Base-by-base conservation (phyloP, 768 basidiomycete genomes). In the Naematelia aurantialba region DNA sequence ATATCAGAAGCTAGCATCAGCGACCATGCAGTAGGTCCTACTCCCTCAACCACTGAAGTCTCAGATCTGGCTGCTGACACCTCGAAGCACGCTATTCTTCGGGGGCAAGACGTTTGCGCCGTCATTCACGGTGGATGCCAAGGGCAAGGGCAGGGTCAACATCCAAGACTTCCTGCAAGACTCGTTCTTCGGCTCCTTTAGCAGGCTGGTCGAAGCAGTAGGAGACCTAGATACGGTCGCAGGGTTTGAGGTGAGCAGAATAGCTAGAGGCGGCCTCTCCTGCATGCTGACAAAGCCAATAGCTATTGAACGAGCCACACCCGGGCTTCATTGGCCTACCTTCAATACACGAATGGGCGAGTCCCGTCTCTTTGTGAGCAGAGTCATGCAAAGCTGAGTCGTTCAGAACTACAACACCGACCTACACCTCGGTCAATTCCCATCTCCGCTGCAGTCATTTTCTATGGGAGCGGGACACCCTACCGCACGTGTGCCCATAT, bases 281-380 rank as follows among this genome's bases (percentile, higher is more conserved):
- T 13, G 21, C 21, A 45, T 12, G 39, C 22, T 53, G 13, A 50
- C 46, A 19, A 13, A 39, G 46, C 26, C 11, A 47, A 14, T 11
- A 93, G 90, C 83, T 91, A 74, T 86, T 94, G 82, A 96, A 97
- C 65, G 92, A 96, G 77, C 92, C 92, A 0, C 92, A 99, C 78
- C 82, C 87, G 69, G 96, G 94, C 44, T 98, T 94, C 75, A 85
- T 94, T 59, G 83, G 87, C 54, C 79, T 96, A 4, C 81, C 83
- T 24, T 89, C 90, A 0, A 80, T 96, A 46, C 86, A 96, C 65
- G 80, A 81, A 10, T 97, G 90, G 67, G 72, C 72, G 34, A 22
- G 74, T 63, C 27, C 8, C 24, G 25, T 2, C 3, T 1, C 8
- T 5, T 13, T n/a, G 34, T 31, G 4, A 21, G 14, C 12, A n/a